Percentiles rank a stretch among this genome's conserved stretches.
Conservation (phyloP, 495 filamentous ascomycete species). For the Coniosporium apollinis region DNA sequence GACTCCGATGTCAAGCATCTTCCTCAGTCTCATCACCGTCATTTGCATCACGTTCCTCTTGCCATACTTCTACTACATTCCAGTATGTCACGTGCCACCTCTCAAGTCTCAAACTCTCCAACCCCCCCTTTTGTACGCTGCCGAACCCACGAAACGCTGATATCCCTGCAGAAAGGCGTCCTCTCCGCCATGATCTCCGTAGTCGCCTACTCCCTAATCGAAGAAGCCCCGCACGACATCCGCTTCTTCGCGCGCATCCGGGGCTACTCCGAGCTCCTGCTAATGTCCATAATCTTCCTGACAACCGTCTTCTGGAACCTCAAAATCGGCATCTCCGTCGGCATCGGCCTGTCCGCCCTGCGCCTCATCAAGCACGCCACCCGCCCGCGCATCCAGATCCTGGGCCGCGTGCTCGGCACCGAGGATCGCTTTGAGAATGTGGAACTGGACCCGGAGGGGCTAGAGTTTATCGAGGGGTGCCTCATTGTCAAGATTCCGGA, state of each 20-base stretch:
- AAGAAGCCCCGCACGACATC: conserved; percentile 87
- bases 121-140: no score
- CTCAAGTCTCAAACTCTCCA: neutral
- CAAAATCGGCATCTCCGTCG: conserved; percentile 19
- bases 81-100: conserved; percentile 43
- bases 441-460: conserved; percentile 52
- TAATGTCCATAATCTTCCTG: conserved; percentile 81
- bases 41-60: conserved; percentile 64
- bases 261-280: conserved; percentile 65
- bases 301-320: conserved; percentile 70
- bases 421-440: conserved; percentile 68
- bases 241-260: conserved; percentile 73
- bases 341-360: conserved; percentile 36
- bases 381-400: conserved; percentile 87
- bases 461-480: conserved; percentile 83
- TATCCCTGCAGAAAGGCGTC: conserved; percentile 60
- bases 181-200: conserved; percentile 89
- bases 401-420: conserved; percentile 76
- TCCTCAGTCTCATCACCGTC: conserved; percentile 68
- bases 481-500: conserved; percentile 96
- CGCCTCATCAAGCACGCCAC: conserved; percentile 81
- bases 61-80: conserved; percentile 87
- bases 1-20: conserved; percentile 80
- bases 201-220: conserved; percentile 84
- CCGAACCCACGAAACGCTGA: conserved; percentile 2